Evolutionary conservation across 2,329 filamentous ascomycete species (phyloP).

Genomic region (Bretziella fagacearum): DNA sequence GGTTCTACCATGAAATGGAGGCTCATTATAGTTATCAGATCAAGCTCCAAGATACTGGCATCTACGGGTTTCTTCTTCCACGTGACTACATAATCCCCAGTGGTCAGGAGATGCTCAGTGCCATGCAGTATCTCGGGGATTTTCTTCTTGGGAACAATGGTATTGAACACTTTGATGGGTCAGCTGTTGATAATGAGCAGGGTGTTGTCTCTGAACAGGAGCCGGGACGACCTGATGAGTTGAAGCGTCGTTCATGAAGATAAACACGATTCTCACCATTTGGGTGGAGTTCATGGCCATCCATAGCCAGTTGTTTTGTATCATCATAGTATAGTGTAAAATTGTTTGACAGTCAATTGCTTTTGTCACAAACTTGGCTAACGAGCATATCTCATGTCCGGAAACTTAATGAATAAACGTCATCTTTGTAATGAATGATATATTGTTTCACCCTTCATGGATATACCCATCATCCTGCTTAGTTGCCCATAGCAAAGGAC

Average conservation of each 20-base stretch:
- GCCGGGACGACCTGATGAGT: too few species aligned
- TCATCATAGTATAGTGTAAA: not conserved
- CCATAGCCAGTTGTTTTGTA: too few species aligned
- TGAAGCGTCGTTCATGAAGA: not conserved
- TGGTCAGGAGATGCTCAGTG: conserved; percentile 71
- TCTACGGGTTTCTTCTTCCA: conserved; percentile 83
- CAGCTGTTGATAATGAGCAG: conserved; percentile 15
- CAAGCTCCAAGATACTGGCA: conserved; percentile 83
- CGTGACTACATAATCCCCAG: conserved; percentile 75
- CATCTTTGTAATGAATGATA: not conserved
- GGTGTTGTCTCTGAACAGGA: conserved; percentile 2
- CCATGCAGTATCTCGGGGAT: conserved; percentile 67
- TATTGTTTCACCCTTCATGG: not conserved
- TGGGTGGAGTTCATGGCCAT: too few species aligned
- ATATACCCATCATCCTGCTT: conserved; percentile 15
- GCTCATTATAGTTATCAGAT: conserved; percentile 83
- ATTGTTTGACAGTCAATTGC: not conserved
- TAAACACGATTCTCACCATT: not conserved
- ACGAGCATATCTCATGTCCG: not conserved
- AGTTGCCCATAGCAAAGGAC: conserved; percentile 23
- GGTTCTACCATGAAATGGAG: conserved; percentile 77
- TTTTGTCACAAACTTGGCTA: not conserved
- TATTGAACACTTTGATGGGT: conserved; percentile 30
- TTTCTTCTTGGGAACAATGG: conserved; percentile 58
- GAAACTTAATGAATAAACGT: not conserved